Percentiles rank a stretch among this genome's conserved stretches.
Evolutionary conservation across 225 moss, liverwort and hornwort species (phyloP).

Genomic region (Straminergon stramineum): DNA sequence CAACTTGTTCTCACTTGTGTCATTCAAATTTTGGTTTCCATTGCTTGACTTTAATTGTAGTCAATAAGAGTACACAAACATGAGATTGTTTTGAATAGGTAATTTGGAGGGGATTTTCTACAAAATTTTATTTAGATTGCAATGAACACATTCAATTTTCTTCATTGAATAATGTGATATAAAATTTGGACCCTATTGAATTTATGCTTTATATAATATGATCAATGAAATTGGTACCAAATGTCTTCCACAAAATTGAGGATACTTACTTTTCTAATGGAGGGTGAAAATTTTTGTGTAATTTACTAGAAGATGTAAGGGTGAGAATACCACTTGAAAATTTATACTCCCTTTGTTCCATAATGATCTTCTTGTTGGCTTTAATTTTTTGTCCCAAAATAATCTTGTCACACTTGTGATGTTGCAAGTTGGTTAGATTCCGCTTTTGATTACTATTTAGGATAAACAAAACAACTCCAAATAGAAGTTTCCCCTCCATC

Average conservation of each 20-base stretch:
- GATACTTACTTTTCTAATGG: accelerated
- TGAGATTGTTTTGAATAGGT: background rate
- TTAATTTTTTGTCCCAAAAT: too few species aligned
- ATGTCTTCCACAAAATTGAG: background rate
- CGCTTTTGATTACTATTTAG: too few species aligned
- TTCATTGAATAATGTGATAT: background rate
- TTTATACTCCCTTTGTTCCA: too few species aligned
- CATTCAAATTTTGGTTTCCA: background rate
- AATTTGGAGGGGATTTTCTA: accelerated
- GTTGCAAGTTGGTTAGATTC: too few species aligned
- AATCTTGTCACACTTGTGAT: too few species aligned
- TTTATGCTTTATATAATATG: background rate
- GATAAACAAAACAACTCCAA: too few species aligned
- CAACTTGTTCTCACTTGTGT: background rate
- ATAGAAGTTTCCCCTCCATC: too few species aligned
- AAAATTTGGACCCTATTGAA: background rate
- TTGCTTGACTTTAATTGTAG: background rate
- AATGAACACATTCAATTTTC: background rate
- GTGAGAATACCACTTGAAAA: background rate
- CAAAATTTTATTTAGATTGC: background rate
- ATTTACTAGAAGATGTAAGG: background rate
- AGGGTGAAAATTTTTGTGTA: background rate
- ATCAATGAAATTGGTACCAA: background rate
- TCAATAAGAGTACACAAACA: background rate
- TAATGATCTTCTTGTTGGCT: too few species aligned